phyloP scores from a whole-genome alignment of 2,329 filamentous ascomycete genomes.

The Neonectria sp. region DNA sequence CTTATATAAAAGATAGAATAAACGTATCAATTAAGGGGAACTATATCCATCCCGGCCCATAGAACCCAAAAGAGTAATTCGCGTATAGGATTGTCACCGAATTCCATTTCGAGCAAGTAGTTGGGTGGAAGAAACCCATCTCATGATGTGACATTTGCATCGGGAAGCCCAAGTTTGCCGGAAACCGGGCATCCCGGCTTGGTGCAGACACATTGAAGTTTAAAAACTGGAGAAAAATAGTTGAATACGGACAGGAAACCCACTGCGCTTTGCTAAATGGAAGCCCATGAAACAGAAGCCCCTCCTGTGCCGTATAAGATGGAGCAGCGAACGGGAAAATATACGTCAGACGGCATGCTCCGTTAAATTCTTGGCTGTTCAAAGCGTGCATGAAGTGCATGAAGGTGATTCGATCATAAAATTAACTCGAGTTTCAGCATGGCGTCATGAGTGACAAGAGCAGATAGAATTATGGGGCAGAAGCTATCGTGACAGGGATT shows the following conservation, averaged over 20 bases:
- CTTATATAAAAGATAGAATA: background rate
- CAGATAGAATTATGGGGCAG: background rate
- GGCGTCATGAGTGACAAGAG: background rate
- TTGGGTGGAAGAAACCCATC: background rate
- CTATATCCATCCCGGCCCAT: background rate
- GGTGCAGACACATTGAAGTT: conserved; percentile 1
- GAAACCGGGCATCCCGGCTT: background rate
- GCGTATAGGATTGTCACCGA: background rate
- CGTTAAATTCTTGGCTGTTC: background rate
- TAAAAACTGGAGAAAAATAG: conserved; percentile 11
- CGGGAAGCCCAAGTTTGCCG: background rate
- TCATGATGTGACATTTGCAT: background rate
- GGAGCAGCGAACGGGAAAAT: background rate
- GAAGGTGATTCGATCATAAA: background rate
- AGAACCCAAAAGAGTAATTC: background rate
- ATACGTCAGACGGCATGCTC: background rate
- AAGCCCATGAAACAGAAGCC: conserved; percentile 2
- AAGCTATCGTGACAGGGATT: background rate
- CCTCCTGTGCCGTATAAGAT: background rate
- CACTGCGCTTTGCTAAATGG: background rate
- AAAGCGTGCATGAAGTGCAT: background rate
- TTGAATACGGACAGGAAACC: conserved; percentile 3
- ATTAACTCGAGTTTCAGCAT: background rate
- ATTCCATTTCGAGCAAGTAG: background rate
- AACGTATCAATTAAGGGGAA: background rate